Conservation (phyloP, 2,329 filamentous ascomycete species). For the Sporothrix curviconia region DNA sequence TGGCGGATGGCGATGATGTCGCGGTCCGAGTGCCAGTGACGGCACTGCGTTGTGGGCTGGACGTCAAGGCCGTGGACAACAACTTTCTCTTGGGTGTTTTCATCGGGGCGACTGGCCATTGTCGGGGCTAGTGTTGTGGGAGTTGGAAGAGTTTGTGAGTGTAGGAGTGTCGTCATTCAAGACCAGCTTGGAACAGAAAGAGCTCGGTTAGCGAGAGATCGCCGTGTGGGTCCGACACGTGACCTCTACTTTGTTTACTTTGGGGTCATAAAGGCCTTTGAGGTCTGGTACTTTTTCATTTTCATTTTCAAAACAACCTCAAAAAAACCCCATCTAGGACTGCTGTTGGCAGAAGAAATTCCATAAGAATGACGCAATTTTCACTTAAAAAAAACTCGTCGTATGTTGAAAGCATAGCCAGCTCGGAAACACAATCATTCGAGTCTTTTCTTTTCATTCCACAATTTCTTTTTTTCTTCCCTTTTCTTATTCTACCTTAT, state of each 20-base stretch:
- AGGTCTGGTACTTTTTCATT: background rate
- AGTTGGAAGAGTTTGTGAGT: too few relatives aligned
- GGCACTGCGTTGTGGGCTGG: slow-evolving; percentile 4
- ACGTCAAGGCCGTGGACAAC: slow-evolving; percentile 11
- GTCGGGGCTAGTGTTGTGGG: background rate
- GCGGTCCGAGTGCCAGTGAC: slow-evolving; percentile 15
- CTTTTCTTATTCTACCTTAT: background rate
- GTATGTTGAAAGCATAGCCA: too few relatives aligned
- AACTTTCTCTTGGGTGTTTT: background rate
- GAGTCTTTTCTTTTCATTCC: too few relatives aligned
- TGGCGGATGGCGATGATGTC: slow-evolving; percentile 16
- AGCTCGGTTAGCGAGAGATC: background rate
- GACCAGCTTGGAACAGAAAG: background rate
- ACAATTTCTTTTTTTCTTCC: background rate
- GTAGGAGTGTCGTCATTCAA: too few relatives aligned
- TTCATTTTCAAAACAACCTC: background rate
- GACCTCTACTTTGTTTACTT: background rate
- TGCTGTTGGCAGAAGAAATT: too few relatives aligned
- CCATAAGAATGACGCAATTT: too few relatives aligned
- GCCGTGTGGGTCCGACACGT: background rate
- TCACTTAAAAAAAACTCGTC: too few relatives aligned
- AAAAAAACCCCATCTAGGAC: too few relatives aligned
- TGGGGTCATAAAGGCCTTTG: background rate
- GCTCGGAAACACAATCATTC: background rate
- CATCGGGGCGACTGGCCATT: background rate